Evolutionary conservation across 176 grass and related monocot genomes (phyloP).

Genomic region (Zoysia japonica): DNA sequence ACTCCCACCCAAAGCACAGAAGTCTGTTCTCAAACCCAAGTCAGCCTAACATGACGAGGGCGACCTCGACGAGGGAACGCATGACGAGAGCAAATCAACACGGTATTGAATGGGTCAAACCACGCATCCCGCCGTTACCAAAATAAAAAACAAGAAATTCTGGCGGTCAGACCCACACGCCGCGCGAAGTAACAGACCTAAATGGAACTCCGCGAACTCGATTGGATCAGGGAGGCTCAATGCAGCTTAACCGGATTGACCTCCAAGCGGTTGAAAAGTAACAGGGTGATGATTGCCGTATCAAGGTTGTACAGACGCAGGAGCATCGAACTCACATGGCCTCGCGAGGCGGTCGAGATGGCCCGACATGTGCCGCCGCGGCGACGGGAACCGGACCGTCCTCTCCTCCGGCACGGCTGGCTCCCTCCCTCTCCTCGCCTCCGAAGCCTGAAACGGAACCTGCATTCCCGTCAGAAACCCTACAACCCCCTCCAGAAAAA

Average conservation of each 20-base stretch:
- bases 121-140: neutral
- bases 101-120: constrained; percentile 34
- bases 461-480: constrained; percentile 82
- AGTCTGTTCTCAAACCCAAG: constrained; percentile 12
- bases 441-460: constrained; percentile 55
- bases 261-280: neutral
- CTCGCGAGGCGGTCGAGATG: constrained; percentile 80
- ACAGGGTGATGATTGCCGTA: neutral
- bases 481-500: neutral
- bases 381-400: constrained; percentile 17
- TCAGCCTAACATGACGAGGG: neutral
- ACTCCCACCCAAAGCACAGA: neutral
- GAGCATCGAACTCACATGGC: constrained; percentile 58
- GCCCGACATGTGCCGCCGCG: constrained; percentile 62
- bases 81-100: neutral
- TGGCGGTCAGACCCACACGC: neutral
- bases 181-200: neutral
- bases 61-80: neutral
- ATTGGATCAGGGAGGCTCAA: neutral
- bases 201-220: neutral
- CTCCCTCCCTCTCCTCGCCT: neutral
- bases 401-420: neutral
- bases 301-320: too few species aligned
- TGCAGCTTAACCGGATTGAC: neutral
- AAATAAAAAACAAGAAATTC: neutral